Evolutionary conservation across 2,329 filamentous ascomycete species (phyloP).

Genomic region (Microsporum canis): DNA sequence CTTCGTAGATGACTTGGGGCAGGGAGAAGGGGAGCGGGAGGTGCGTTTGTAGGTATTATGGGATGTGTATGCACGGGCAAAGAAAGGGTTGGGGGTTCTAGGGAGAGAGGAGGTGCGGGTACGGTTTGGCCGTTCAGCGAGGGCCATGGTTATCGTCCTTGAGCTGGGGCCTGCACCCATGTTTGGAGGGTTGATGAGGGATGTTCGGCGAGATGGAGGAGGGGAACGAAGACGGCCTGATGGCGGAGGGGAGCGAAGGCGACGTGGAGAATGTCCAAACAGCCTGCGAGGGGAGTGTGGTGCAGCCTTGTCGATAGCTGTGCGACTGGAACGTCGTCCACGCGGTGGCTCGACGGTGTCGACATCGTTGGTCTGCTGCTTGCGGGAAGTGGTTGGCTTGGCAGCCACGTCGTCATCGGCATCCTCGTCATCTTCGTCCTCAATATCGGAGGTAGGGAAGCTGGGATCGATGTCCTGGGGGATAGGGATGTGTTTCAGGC

Average conservation of each 20-base stretch:
- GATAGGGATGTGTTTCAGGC: constrained; percentile 66
- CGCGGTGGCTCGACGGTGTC: background rate
- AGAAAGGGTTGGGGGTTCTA: constrained; percentile 61
- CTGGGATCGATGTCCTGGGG: constrained; percentile 98
- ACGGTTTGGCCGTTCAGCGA: constrained; percentile 53
- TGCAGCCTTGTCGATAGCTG: constrained; percentile 44
- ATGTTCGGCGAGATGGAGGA: constrained; percentile 33
- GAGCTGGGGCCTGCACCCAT: constrained; percentile 38
- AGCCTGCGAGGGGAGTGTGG: constrained; percentile 45
- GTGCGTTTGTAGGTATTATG: constrained; percentile 1
- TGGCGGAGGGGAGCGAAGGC: constrained; percentile 60
- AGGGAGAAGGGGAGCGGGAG: constrained; percentile 16
- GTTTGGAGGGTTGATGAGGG: constrained; percentile 31
- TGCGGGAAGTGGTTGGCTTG: background rate
- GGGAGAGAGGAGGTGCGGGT: constrained; percentile 80
- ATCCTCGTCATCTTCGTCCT: constrained; percentile 65
- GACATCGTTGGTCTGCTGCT: background rate
- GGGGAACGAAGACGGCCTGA: constrained; percentile 42
- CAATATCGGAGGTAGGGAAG: constrained; percentile 87
- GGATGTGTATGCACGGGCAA: constrained; percentile 19
- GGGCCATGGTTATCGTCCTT: constrained; percentile 33
- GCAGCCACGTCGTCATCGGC: constrained; percentile 34
- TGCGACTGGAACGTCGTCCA: constrained; percentile 19
- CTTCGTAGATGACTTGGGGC: constrained; percentile 14
- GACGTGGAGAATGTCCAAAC: constrained; percentile 60